Evolutionary conservation across 768 basidiomycete genomes (phyloP), one percentile per base, ranked within the genome.

Genomic region (Chalciporus sphaerocephalus): DNA sequence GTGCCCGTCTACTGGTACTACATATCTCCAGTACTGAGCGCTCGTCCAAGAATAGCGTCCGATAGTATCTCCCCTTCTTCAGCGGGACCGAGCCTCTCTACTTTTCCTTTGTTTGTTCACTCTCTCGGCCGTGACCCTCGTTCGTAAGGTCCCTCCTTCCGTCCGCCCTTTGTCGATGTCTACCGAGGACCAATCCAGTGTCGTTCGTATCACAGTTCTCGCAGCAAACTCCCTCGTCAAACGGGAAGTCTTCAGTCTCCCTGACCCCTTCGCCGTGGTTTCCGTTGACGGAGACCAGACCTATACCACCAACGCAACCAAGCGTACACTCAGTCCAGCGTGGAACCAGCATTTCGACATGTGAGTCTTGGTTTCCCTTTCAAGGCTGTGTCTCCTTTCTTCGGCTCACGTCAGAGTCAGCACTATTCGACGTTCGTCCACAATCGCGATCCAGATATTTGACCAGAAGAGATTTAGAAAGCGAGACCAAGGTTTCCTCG

Each of bases 261-360:
- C 92, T 2, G 90, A 92, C 66, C 92, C 92, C 4, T 92, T 92
- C 60, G 91, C 87, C 6, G 86, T 92, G 11, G 74, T 95, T 38
- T 89, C 87, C 6, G 85, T 92, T 48, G 91, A 92, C 59, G 85
- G 81, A 38, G 83, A 89, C 55, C 86, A 92, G 64, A 85, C 85
- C 12, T 81, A 79, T 61, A 85, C 87, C 20, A 92, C 91, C 1
- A 74, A 76, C 38, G 79, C 86, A 45, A 72, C 83, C 64, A 86
- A 79, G 66, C 81, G 75, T 55, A 75, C 79, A 1, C 69, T 87
- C 51, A 83, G 72, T 52, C 85, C 89, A 9, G 72, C 79, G n/a
- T 92, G 89, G 89, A 87, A 83, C 54, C 87, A 92, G 62, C 76
- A 80, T 44, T 92, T 92, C 58, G 87, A 92, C 60, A 75, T 93